Evolutionary conservation across 768 basidiomycete genomes (phyloP), one percentile per base, ranked within the genome.

Genomic region (Hericium alpestre): DNA sequence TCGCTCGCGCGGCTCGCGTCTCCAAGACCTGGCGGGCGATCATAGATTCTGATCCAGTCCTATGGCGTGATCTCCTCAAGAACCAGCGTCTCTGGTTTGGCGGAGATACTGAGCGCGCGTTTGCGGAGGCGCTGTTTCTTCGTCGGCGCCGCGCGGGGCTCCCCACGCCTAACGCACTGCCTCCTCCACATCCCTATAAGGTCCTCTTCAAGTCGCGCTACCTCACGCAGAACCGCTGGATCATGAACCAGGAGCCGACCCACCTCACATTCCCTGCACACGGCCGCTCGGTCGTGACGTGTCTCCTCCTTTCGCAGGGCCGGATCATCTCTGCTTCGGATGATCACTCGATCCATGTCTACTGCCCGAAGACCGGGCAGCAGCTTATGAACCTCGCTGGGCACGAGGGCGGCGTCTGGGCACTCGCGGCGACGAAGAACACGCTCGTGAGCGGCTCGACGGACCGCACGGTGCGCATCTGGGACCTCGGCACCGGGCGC

Each of bases 271-370:
- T 98, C 74, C 79, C 86, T 1, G 93, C 93, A 11, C 90, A 93
- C 63, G 91, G 92, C 0, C 81, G 81, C 48, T 84, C 87, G 22
- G 95, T 97, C 59, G 93, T 99, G 67, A 99, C 95, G 43, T 96
- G 93, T 69, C 82, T 97, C 49, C 81, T 97, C 64, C 91, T 99
- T 74, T 96, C 95, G 52, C 83, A 84, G 59, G 89, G 90, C 32
- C 91, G 94, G 59, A 92, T 99, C 72, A 92, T 99, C 65, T 93
- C 91, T 11, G 94, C 95, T 11, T 95, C 93, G 0, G 95, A 99
- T 70, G 94, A 97, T 70, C 92, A 97, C 64, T 90, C 92, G 3
- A 96, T 98, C 65, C 90, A 94, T 66, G 84, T 99, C 49, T 97
- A 95, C 69, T 87, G 86, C 22, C 93, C 91, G n/a, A 69, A 79